Base-by-base conservation (phyloP, 2,329 filamentous ascomycete genomes). In the Claviceps humidiphila region DNA sequence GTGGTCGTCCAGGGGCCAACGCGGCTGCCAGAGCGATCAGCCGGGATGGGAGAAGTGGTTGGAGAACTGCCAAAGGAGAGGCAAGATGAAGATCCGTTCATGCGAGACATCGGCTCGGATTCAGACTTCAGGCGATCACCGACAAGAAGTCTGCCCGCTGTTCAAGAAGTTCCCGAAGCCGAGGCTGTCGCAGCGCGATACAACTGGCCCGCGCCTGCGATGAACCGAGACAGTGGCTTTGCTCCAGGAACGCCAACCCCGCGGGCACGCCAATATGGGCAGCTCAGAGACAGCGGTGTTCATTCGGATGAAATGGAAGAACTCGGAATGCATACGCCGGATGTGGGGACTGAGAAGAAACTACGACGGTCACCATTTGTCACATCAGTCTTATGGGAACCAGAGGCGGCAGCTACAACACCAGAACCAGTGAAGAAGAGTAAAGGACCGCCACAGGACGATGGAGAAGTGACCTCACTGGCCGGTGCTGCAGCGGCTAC, bases 241-340 rank as follows among this genome's bases (percentile, higher is more conserved):
- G 62, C 52, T 24, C 63, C 70, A 5, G 73, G 70, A 46, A 74
- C 75, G 2, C 70, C 76, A 14, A 66, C 66, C 43, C 63, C 67
- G 41, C 65, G 66, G 50, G 64, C 62, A 47, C 66, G 68, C 50
- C 62, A 64, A 13, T 63, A 69, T 20, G 65, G 69, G 34, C 60
- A 64, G 34, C 65, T 69, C 48, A 71, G 75, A 44, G 78, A 82
- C 59, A 82, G 79, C 62, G 78, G 76, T 26, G 73, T 81, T 34
- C 74, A 80, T 57, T 66, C 79, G 44, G 72, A 71, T 22, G 75
- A 78, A 42, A 70, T 66, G 67, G 56, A 61, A n/a, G 72, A 72
- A 38, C 45, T 55, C 59, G 58, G 54, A 51, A 44, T 61, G 51
- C 57, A 60, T 45, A 64, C 63, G 38, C 62, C 65, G 30, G 62